Base-by-base conservation (phyloP, 345 rosid genomes). In the Dovyalis caffra region DNA sequence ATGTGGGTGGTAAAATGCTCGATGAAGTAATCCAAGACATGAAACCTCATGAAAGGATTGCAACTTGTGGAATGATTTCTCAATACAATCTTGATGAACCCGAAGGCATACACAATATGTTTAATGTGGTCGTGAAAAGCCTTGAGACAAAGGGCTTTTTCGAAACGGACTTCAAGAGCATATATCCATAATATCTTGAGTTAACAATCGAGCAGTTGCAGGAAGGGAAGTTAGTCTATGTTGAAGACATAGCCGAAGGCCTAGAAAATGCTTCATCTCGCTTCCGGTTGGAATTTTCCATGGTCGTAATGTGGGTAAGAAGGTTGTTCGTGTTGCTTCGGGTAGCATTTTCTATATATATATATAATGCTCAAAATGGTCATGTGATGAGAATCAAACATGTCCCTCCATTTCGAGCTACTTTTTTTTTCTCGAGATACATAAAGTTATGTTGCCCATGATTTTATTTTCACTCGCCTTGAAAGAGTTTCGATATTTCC, bases 1-100 rank as follows among this genome's bases (percentile, higher is more conserved):
- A 71, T 29, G 74, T 71, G 20, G 74, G 57, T 1, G 74, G 67
- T 28, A 58, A 71, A 40, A 71, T 71, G 74, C 74, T 71, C 3
- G 74, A 71, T 16, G 74, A 33, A 37, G 67, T 60, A 12, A 66
- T 60, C 0, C 8, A 25, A 4, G 40, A 71, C 56, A 61, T 71
- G 66, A 71, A 58, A 16, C 34, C 43, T 61, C 74, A 71, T 28
- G 74, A 53, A 8, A 31, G 66, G 5, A 71, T 71, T 28, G 56
- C 66, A 6, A 66, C 66, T 3, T 15, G 53, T 18, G 74, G 74
- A 58, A 71, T 71, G 74, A 71, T 71, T 5, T 60, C 74, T 60
- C 56, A 71, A 18, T 71, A 71, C 35, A 26, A 71, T 53, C 47
- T 70, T 34, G 38, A 56, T 4, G 28, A 34, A 1, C 73, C n/a